Conservation (phyloP, 176 grass and related monocot genomes). For the Hsuehochloa calcarea region DNA sequence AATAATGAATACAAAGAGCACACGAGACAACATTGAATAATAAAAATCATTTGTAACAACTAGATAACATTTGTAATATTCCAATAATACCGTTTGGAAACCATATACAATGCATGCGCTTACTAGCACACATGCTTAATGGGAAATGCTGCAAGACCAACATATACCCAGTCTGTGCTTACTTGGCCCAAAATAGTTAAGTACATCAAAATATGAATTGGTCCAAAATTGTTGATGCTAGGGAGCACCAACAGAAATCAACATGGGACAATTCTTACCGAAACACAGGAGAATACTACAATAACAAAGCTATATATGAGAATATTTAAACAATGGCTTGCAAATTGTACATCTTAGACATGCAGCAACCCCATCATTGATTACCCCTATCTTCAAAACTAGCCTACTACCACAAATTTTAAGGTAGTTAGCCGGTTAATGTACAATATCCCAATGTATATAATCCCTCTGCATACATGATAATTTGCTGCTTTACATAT, state of each 20-base stretch:
- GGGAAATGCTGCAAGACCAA: not conserved
- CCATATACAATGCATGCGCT: not conserved
- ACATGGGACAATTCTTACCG: not conserved
- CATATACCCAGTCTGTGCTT: not conserved
- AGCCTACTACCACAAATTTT: not conserved
- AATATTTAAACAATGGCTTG: not conserved
- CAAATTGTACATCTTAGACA: not conserved
- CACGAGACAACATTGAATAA: not conserved
- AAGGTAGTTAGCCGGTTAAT: not conserved
- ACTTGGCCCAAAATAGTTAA: not conserved
- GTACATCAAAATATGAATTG: not conserved
- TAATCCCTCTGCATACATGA: not conserved
- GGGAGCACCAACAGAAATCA: not conserved
- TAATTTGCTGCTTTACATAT: not conserved
- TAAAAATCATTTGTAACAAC: not conserved
- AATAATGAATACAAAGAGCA: constrained; percentile 14
- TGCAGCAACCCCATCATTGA: not conserved
- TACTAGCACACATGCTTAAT: not conserved
- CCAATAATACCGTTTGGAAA: not conserved
- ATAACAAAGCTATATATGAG: constrained; percentile 14
- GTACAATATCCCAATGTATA: not conserved
- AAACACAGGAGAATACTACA: not conserved
- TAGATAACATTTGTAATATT: not conserved
- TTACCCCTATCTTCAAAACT: not conserved
- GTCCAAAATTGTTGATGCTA: constrained; percentile 3